phyloP scores from a whole-genome alignment of 768 basidiomycete genomes.

The Mycena amicta region DNA sequence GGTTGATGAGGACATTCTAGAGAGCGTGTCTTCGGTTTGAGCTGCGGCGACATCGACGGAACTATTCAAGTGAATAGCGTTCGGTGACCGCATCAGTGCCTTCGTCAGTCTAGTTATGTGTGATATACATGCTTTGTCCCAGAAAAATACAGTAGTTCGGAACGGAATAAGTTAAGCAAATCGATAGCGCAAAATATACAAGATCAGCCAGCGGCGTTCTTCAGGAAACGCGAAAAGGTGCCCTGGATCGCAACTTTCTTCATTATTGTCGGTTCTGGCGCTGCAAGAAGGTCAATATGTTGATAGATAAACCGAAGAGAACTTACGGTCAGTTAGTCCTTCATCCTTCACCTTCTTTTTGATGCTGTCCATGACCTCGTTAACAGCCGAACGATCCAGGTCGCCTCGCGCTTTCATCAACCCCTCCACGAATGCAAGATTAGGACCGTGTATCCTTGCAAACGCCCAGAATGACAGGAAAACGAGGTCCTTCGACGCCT shows the following conservation, averaged over 20 bases:
- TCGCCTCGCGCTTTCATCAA: constrained; percentile 89
- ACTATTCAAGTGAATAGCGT: too few species aligned
- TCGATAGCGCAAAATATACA: background rate
- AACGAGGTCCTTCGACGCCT: constrained; percentile 85
- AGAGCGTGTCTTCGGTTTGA: too few species aligned
- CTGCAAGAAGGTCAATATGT: constrained; percentile 39
- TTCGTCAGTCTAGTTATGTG: background rate
- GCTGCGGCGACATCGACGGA: too few species aligned
- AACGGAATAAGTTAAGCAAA: constrained; percentile 9
- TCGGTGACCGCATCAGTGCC: background rate
- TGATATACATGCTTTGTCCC: constrained; percentile 4
- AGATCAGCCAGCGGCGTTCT: background rate
- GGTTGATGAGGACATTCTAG: too few species aligned
- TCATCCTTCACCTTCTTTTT: constrained; percentile 94
- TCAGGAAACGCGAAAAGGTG: constrained; percentile 73
- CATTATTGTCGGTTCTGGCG: constrained; percentile 86
- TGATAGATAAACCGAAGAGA: background rate
- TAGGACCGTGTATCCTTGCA: constrained; percentile 91
- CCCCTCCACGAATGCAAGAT: constrained; percentile 87
- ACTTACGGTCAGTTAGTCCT: constrained; percentile 77
- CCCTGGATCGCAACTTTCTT: constrained; percentile 83
- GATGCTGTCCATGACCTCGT: constrained; percentile 92
- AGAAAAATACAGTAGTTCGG: constrained; percentile 19
- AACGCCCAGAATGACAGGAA: constrained; percentile 95
- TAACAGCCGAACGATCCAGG: constrained; percentile 83